Percentiles rank a stretch among this genome's conserved stretches.
Evolutionary conservation across 2,329 filamentous ascomycete species (phyloP).

Genomic region (Monosporascus sp.): DNA sequence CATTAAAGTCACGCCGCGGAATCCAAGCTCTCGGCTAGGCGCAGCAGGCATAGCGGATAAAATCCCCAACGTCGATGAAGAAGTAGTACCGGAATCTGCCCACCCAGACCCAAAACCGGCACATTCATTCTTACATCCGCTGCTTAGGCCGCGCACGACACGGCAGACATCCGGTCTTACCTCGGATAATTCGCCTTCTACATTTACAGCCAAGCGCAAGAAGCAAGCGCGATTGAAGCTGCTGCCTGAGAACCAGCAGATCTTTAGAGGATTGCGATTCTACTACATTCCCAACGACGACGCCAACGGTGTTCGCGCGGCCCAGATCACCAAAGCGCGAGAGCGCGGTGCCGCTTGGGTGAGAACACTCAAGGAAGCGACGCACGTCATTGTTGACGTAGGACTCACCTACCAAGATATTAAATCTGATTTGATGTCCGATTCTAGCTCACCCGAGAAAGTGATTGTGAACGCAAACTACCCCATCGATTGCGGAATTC

Average conservation of each 20-base stretch:
- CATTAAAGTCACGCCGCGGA: slow-evolving; percentile 14
- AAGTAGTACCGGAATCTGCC: slow-evolving; percentile 14
- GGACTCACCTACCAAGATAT: slow-evolving; percentile 59
- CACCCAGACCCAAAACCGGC: slow-evolving; percentile 2
- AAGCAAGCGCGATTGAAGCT: slow-evolving; percentile 33
- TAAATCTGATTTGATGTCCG: slow-evolving; percentile 45
- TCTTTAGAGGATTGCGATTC: slow-evolving; percentile 58
- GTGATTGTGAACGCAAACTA: slow-evolving; percentile 64
- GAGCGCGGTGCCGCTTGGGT: slow-evolving; percentile 73
- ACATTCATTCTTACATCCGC: slow-evolving; percentile 5
- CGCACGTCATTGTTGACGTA: slow-evolving; percentile 76
- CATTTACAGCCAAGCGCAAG: slow-evolving; percentile 41
- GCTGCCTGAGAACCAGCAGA: slow-evolving; percentile 46
- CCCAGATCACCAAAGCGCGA: slow-evolving; percentile 68
- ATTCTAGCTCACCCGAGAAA: slow-evolving; percentile 29
- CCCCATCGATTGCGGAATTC: slow-evolving; percentile 61
- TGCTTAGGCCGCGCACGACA: slow-evolving; percentile 8
- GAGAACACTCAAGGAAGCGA: slow-evolving; percentile 53
- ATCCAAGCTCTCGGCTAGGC: neutral
- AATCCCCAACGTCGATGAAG: slow-evolving; percentile 1
- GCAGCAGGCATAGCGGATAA: neutral
- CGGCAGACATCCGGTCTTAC: slow-evolving; percentile 9
- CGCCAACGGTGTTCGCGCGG: slow-evolving; percentile 57
- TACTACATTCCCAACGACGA: slow-evolving; percentile 82
- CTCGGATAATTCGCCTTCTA: slow-evolving; percentile 13